Percentiles rank a stretch among this genome's conserved stretches.
Conservation (phyloP, 306 rosid genomes). For the Oemleria cerasiformis region DNA sequence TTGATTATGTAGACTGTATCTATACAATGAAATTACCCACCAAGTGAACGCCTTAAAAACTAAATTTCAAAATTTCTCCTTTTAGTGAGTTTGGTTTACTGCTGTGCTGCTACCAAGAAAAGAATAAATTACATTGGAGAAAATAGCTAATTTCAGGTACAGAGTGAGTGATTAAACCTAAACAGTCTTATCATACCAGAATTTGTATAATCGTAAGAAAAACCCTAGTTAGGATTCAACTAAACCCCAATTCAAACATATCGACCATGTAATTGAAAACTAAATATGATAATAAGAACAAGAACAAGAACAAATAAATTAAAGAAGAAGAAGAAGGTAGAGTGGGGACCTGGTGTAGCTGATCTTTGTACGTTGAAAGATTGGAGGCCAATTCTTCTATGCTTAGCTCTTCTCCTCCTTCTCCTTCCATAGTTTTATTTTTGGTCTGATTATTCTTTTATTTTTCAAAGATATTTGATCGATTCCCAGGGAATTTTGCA, state of each 20-base stretch:
- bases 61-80: neutral
- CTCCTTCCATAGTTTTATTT: conserved; percentile 50
- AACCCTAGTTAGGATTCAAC: neutral
- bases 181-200: neutral
- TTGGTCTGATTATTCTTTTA: too few species aligned
- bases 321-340: neutral
- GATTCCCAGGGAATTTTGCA: conserved; percentile 3
- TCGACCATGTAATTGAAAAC: neutral
- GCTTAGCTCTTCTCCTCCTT: conserved; percentile 66
- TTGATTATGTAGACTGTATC: neutral
- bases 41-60: neutral
- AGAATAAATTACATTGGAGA: neutral
- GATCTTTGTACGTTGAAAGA: conserved; percentile 77
- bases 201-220: neutral
- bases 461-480: neutral
- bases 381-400: conserved; percentile 74
- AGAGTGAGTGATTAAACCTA: neutral
- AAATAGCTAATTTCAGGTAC: neutral
- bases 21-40: neutral
- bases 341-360: conserved; percentile 65
- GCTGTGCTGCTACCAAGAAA: neutral
- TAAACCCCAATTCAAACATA: conserved; percentile 3
- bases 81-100: neutral
- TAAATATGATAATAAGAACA: neutral
- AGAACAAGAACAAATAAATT: neutral